A percentile compares a stretch with the other conserved stretches of the same genome.
Conservation (phyloP, 306 rosid genomes). For the Sesbania bispinosa region DNA sequence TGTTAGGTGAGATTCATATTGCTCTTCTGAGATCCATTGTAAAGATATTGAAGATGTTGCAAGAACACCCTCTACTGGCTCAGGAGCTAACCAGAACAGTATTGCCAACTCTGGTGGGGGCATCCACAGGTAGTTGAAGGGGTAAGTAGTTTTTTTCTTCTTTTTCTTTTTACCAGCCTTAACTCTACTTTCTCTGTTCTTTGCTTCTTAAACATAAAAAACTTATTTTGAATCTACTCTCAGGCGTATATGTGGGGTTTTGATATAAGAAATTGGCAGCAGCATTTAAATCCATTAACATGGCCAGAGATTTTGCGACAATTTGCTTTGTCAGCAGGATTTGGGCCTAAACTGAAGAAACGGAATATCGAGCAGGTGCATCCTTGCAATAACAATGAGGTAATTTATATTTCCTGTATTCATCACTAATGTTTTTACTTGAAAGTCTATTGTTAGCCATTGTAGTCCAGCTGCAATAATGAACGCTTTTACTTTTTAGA, state of each 20-base stretch:
- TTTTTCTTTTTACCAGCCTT: slow-evolving; percentile 13
- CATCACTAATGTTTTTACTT: background rate
- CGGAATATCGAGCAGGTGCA: slow-evolving; percentile 34
- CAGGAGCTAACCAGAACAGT: slow-evolving; percentile 50
- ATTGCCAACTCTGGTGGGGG: slow-evolving; percentile 60
- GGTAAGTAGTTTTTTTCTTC: slow-evolving; percentile 37
- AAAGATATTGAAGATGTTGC: slow-evolving; percentile 76
- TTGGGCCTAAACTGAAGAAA: slow-evolving; percentile 67
- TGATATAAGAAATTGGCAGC: slow-evolving; percentile 72
- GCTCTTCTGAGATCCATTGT: slow-evolving; percentile 61
- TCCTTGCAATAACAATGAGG: slow-evolving; percentile 53
- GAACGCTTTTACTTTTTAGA: background rate
- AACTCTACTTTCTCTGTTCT: slow-evolving; percentile 2
- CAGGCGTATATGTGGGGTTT: slow-evolving; percentile 87
- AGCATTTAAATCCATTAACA: slow-evolving; percentile 66
- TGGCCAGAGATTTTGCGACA: slow-evolving; percentile 92
- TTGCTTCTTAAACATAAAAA: background rate
- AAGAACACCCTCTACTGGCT: slow-evolving; percentile 50
- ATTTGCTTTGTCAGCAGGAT: slow-evolving; percentile 74
- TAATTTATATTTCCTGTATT: slow-evolving; percentile 20
- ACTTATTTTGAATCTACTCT: slow-evolving; percentile 7
- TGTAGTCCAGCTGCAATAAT: background rate
- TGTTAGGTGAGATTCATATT: slow-evolving; percentile 72
- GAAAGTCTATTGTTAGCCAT: background rate
- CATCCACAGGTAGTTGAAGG: slow-evolving; percentile 75